Conservation (phyloP, 768 basidiomycete genomes). For the Tylopilus sp. region DNA sequence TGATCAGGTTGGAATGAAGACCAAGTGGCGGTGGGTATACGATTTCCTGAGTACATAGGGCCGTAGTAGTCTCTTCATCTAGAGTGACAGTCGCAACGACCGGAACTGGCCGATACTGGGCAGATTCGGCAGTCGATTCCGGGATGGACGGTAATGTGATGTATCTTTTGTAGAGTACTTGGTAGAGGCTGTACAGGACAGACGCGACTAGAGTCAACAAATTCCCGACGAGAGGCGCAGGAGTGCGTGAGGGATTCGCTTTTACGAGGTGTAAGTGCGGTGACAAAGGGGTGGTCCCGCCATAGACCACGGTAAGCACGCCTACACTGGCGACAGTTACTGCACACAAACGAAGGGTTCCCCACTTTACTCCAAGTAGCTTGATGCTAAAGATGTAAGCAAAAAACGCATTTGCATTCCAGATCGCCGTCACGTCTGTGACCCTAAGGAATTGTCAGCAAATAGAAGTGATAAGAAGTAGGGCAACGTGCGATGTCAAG, state of each 20-base stretch:
- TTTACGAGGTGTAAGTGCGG: conserved; percentile 16
- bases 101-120: conserved; percentile 44
- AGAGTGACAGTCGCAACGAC: conserved; percentile 32
- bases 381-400: conserved; percentile 84
- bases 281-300: conserved; percentile 43
- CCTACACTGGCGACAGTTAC: conserved; percentile 81
- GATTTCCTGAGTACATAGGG: conserved; percentile 28
- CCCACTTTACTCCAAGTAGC: conserved; percentile 61
- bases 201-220: conserved; percentile 70
- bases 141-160: conserved; percentile 67
- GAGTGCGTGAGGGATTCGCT: conserved; percentile 17
- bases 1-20: conserved; percentile 79
- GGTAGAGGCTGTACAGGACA: conserved; percentile 70
- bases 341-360: conserved; percentile 58
- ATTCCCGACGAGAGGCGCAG: conserved; percentile 68
- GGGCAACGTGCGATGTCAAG: conserved; percentile 59
- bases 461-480: background rate
- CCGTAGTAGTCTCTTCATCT: conserved; percentile 19
- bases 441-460: conserved; percentile 43
- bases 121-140: conserved; percentile 40
- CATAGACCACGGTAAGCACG: conserved; percentile 79
- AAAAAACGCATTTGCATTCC: conserved; percentile 91
- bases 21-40: conserved; percentile 73
- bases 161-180: conserved; percentile 82
- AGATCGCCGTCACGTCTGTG: conserved; percentile 82